Percentiles rank a stretch among this genome's conserved stretches.
These are phyloP conservation scores for Auxenochlorella pyrenoidosa DNA, from an alignment of 139 green algal species.

Conservation along the genomic window DNA sequence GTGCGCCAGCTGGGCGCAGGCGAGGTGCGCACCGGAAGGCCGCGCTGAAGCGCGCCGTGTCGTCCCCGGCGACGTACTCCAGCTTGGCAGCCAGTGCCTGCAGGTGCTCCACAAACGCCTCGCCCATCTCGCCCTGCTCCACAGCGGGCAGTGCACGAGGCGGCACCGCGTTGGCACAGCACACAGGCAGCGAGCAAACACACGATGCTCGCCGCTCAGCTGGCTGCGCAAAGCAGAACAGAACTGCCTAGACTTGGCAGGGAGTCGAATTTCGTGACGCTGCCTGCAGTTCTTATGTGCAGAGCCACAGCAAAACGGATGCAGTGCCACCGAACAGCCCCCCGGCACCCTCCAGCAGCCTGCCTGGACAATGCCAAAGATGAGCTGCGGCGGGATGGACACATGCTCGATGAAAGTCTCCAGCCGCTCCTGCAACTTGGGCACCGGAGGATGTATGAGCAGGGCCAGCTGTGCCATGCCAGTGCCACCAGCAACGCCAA, in stretches of 20 bases:
- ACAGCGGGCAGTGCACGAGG: not conserved
- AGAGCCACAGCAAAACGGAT: too few species aligned
- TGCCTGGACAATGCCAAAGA: slow-evolving; percentile 81
- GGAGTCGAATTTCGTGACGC: too few species aligned
- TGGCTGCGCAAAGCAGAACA: too few species aligned
- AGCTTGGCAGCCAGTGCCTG: slow-evolving; percentile 82
- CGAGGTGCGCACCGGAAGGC: slow-evolving; percentile 41
- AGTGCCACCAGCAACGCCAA: too few species aligned
- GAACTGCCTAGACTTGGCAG: too few species aligned
- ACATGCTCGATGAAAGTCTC: slow-evolving; percentile 88
- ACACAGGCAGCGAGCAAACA: not conserved
- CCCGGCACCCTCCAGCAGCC: not conserved
- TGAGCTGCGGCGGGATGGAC: slow-evolving; percentile 83
- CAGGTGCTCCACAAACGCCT: slow-evolving; percentile 83
- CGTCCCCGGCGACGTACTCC: slow-evolving; percentile 63
- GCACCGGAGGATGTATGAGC: not conserved
- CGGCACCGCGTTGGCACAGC: too few species aligned
- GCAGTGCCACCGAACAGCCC: too few species aligned
- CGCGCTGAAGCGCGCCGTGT: slow-evolving; percentile 41
- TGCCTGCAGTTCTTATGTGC: too few species aligned
- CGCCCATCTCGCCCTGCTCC: slow-evolving; percentile 72
- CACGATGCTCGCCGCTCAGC: not conserved
- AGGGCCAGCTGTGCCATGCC: not conserved
- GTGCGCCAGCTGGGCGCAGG: not conserved
- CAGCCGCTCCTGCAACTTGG: slow-evolving; percentile 70